Evolutionary conservation across 148 eudicot species (phyloP).

Genomic region (Cornus suecica): DNA sequence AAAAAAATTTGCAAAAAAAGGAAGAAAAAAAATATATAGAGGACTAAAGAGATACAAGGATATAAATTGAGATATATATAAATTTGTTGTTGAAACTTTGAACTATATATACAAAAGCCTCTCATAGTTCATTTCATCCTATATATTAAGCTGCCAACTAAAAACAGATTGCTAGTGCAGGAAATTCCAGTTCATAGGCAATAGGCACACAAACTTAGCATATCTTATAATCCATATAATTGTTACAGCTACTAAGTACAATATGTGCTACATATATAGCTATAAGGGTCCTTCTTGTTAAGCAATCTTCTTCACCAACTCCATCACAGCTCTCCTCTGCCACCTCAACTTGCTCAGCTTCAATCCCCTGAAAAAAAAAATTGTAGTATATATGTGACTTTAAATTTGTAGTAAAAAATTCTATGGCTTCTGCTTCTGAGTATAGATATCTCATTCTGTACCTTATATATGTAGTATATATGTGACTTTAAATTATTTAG

Average conservation of each 20-base stretch:
- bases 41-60: not conserved
- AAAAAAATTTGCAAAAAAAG: too few relatives aligned
- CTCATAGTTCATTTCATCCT: too few relatives aligned
- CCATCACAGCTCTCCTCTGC: constrained; percentile 40
- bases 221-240: too few relatives aligned
- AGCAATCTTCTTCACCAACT: constrained; percentile 44
- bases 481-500: too few relatives aligned
- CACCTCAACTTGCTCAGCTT: constrained; percentile 12
- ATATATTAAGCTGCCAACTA: not conserved
- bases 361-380: constrained; percentile 9
- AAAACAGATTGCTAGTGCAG: not conserved
- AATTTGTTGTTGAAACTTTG: not conserved
- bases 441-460: too few relatives aligned
- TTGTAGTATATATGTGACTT: too few relatives aligned
- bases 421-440: too few relatives aligned
- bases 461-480: too few relatives aligned
- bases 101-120: not conserved
- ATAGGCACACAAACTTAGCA: too few relatives aligned
- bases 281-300: constrained; percentile 44
- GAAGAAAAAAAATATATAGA: too few relatives aligned
- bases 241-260: not conserved
- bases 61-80: not conserved
- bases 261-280: not conserved
- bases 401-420: too few relatives aligned
- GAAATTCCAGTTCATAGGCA: not conserved